Conservation (phyloP, 805 yeast species). For the Monosporozyma yasuniensis region DNA sequence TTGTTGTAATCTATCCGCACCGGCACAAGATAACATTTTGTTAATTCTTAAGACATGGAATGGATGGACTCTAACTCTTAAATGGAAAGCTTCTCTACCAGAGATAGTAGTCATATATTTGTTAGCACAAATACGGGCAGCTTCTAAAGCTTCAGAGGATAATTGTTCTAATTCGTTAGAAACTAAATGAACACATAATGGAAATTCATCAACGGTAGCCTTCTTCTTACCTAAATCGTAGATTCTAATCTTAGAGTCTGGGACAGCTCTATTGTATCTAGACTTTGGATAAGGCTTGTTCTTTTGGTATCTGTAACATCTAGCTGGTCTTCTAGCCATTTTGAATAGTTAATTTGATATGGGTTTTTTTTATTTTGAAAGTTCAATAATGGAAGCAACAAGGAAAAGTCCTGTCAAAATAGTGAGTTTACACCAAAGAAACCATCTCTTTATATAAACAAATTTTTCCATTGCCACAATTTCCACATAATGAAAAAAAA, state of each 20-base stretch:
- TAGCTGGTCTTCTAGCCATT: slow-evolving; percentile 99
- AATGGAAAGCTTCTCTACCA: slow-evolving; percentile 99
- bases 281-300: slow-evolving; percentile 99
- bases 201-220: slow-evolving; percentile 99
- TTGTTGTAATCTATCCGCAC: slow-evolving; percentile 99
- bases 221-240: slow-evolving; percentile 99
- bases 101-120: slow-evolving; percentile 95
- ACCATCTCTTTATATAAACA: no score
- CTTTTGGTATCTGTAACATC: slow-evolving; percentile 99
- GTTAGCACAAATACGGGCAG: slow-evolving; percentile 99
- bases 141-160: slow-evolving; percentile 99
- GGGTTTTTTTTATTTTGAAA: not conserved
- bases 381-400: not conserved
- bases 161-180: slow-evolving; percentile 99
- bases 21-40: slow-evolving; percentile 99
- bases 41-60: slow-evolving; percentile 99
- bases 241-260: slow-evolving; percentile 98
- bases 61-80: slow-evolving; percentile 99
- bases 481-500: no score
- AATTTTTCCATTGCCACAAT: no score
- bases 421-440: no score
- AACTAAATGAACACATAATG: slow-evolving; percentile 97
- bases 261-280: slow-evolving; percentile 99
- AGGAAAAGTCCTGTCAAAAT: no score
- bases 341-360: slow-evolving; percentile 35